Evolutionary conservation across 306 rosid species (phyloP).

Genomic region (Glycine tomentella): DNA sequence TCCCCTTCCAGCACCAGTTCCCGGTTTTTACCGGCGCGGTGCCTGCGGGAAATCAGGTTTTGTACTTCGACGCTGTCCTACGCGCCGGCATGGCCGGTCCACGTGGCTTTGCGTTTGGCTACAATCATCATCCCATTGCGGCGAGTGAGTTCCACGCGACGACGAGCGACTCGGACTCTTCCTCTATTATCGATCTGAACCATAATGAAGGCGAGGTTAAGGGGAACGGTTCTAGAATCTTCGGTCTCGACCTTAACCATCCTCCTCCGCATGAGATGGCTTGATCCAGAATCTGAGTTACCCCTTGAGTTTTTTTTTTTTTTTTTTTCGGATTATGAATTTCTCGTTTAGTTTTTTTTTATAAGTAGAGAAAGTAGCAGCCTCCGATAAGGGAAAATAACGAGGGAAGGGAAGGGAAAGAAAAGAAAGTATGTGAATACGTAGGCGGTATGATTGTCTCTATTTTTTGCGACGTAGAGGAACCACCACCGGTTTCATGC

Average conservation of each 20-base stretch:
- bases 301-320: background rate
- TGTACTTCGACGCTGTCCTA: slow-evolving; percentile 58
- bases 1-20: slow-evolving; percentile 64
- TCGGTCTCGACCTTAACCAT: slow-evolving; percentile 65
- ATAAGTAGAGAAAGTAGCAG: slow-evolving; percentile 26
- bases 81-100: slow-evolving; percentile 57
- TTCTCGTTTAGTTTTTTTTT: slow-evolving; percentile 44
- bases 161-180: slow-evolving; percentile 69
- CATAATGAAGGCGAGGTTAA: slow-evolving; percentile 38
- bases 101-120: slow-evolving; percentile 49
- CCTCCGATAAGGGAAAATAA: slow-evolving; percentile 11
- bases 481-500: slow-evolving; percentile 44
- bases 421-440: slow-evolving; percentile 49
- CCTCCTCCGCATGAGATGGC: slow-evolving; percentile 61
- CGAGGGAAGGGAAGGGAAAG: background rate
- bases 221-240: background rate
- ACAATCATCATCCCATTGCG: background rate
- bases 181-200: slow-evolving; percentile 70
- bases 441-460: slow-evolving; percentile 36
- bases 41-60: slow-evolving; percentile 48
- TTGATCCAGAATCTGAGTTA: slow-evolving; percentile 15
- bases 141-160: slow-evolving; percentile 42
- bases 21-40: slow-evolving; percentile 39
- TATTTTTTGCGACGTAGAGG: slow-evolving; percentile 59
- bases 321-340: slow-evolving; percentile 28